Conservation (phyloP, 2,329 filamentous ascomycete species). For the Harringtonia aguacate region DNA sequence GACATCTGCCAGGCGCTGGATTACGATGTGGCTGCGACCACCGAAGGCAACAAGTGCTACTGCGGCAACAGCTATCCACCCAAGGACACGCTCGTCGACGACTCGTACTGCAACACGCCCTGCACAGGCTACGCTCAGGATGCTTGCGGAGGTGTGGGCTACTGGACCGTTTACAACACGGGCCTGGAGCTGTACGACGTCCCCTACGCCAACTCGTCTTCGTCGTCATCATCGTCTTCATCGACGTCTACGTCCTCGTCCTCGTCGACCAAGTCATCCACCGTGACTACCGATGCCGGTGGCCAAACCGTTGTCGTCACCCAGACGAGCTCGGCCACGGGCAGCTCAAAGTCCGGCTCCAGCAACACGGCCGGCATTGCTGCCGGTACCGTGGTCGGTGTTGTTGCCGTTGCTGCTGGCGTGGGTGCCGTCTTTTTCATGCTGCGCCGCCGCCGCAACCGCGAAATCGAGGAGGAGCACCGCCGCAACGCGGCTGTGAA, state of each 20-base stretch:
- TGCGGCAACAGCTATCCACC: constrained; percentile 64
- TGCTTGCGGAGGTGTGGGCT: constrained; percentile 50
- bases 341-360: constrained; percentile 24
- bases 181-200: constrained; percentile 31
- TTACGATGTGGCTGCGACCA: constrained; percentile 50
- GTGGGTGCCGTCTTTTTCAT: constrained; percentile 59
- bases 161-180: constrained; percentile 40
- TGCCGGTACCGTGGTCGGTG: constrained; percentile 76
- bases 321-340: constrained; percentile 14
- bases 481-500: constrained; percentile 70
- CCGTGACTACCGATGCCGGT: constrained; percentile 9
- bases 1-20: constrained; percentile 29
- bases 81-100: constrained; percentile 37
- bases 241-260: constrained; percentile 11
- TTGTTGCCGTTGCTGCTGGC: constrained; percentile 57
- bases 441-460: constrained; percentile 64
- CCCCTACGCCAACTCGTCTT: constrained; percentile 16
- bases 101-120: constrained; percentile 49
- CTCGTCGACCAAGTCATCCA: not conserved
- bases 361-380: constrained; percentile 78
- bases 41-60: constrained; percentile 52
- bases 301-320: constrained; percentile 15
- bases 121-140: constrained; percentile 55
- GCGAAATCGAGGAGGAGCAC: constrained; percentile 74
- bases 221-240: constrained; percentile 11